Evolutionary conservation across 345 rosid genomes (phyloP).

Genomic region (Dipteronia sinensis): DNA sequence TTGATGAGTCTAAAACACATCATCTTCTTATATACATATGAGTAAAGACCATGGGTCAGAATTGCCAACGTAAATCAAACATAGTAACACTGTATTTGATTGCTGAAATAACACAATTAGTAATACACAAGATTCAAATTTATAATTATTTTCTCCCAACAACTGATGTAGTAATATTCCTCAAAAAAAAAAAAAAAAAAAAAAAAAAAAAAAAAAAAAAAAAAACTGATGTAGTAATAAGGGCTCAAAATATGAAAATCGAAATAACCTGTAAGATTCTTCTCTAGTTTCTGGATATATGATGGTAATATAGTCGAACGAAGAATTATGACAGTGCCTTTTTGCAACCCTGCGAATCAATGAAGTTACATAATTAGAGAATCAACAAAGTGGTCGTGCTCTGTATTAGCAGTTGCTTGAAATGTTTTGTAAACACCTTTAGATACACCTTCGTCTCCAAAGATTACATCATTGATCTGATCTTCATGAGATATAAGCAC

Average conservation of each 20-base stretch:
- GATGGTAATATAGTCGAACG: constrained; percentile 52
- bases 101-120: constrained; percentile 1
- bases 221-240: background rate
- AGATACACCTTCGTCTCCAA: constrained; percentile 57
- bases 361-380: constrained; percentile 15
- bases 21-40: too few relatives aligned
- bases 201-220: too few relatives aligned
- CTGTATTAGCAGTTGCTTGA: background rate
- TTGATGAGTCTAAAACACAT: too few relatives aligned
- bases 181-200: too few relatives aligned
- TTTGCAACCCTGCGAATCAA: constrained; percentile 52
- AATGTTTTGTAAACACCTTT: constrained; percentile 52
- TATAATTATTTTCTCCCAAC: background rate
- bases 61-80: too few relatives aligned
- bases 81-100: background rate
- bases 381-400: constrained; percentile 13
- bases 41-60: too few relatives aligned
- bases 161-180: background rate
- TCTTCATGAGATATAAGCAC: constrained; percentile 63
- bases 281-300: constrained; percentile 59
- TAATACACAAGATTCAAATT: background rate
- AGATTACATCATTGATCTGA: constrained; percentile 56
- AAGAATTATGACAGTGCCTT: constrained; percentile 58
- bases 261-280: constrained; percentile 54
- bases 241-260: constrained; percentile 4